These are phyloP conservation scores for Graphiopsis chlorocephala DNA, from an alignment of 2,329 filamentous ascomycete species.

Conservation along the genomic window DNA sequence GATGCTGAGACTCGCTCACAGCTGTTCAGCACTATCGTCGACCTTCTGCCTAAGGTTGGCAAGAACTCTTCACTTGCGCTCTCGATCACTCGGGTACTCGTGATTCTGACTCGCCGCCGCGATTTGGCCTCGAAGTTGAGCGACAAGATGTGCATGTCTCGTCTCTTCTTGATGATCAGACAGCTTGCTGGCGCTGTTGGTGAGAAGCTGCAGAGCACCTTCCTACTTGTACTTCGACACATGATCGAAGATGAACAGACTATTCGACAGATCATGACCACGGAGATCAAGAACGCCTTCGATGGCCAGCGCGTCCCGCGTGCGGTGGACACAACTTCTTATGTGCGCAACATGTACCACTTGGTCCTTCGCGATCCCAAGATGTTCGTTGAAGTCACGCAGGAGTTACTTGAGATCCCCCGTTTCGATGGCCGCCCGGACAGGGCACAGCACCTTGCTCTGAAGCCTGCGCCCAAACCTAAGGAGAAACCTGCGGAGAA, in stretches of 20 bases:
- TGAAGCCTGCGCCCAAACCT: constrained; percentile 41
- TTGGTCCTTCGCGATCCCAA: constrained; percentile 77
- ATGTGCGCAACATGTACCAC: constrained; percentile 73
- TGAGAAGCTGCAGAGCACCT: constrained; percentile 68
- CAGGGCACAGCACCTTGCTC: constrained; percentile 51
- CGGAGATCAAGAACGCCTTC: constrained; percentile 79
- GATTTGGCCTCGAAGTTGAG: constrained; percentile 72
- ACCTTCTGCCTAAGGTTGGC: constrained; percentile 78
- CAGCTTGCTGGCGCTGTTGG: constrained; percentile 80
- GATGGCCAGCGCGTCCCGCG: constrained; percentile 48
- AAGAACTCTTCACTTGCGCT: constrained; percentile 84
- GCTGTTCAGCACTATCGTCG: constrained; percentile 74
- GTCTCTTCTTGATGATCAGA: constrained; percentile 92
- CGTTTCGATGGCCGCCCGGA: constrained; percentile 57
- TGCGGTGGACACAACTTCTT: constrained; percentile 65
- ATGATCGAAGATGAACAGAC: constrained; percentile 92
- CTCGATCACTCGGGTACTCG: constrained; percentile 76
- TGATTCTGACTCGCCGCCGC: constrained; percentile 80
- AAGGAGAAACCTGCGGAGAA: constrained; percentile 5
- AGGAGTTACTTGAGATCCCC: constrained; percentile 74
- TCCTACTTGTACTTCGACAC: constrained; percentile 86
- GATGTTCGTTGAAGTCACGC: constrained; percentile 82
- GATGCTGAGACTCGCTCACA: constrained; percentile 63
- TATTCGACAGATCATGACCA: constrained; percentile 85
- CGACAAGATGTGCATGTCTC: constrained; percentile 83